phyloP scores from a whole-genome alignment of 495 filamentous ascomycete genomes.

The Sphaerosporella brunnea region DNA sequence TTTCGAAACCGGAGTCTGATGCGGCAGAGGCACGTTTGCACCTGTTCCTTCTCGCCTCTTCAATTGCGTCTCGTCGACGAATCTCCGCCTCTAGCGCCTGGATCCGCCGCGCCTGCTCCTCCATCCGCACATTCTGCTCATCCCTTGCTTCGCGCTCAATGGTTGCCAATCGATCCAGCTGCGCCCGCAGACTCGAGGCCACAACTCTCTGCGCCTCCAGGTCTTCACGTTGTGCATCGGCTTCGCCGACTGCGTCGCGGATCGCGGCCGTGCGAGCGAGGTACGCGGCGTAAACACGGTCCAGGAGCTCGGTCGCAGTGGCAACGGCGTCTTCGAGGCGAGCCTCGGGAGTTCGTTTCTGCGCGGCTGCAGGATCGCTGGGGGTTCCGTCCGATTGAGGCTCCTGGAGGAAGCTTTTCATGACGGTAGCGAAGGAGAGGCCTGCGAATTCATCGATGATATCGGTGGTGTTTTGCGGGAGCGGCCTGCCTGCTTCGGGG shows the following conservation, averaged over 20 bases:
- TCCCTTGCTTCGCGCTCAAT: slow-evolving; percentile 11
- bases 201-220: slow-evolving; percentile 12
- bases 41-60: slow-evolving; percentile 7
- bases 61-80: slow-evolving; percentile 12
- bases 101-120: slow-evolving; percentile 18
- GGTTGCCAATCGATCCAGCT: slow-evolving; percentile 17
- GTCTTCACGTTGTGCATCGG: slow-evolving; percentile 12
- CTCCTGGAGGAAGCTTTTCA: slow-evolving; percentile 12
- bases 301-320: slow-evolving; percentile 22
- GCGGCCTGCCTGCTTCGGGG: slow-evolving; percentile 5
- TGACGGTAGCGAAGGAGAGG: slow-evolving; percentile 14
- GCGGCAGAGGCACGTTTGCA: slow-evolving; percentile 15
- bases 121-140: slow-evolving; percentile 12
- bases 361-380: slow-evolving; percentile 14
- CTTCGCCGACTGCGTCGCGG: slow-evolving; percentile 11
- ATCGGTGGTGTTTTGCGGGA: slow-evolving; percentile 12
- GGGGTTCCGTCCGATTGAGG: slow-evolving; percentile 10
- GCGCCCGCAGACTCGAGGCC: slow-evolving; percentile 15
- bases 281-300: slow-evolving; percentile 24
- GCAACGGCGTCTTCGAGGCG: slow-evolving; percentile 15
- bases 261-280: slow-evolving; percentile 17
- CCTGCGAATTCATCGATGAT: slow-evolving; percentile 24
- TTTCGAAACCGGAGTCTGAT: slow-evolving; percentile 22
- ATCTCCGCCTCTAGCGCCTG: slow-evolving; percentile 16
- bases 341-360: slow-evolving; percentile 15